Evolutionary conservation across 2,329 filamentous ascomycete genomes (phyloP).

Genomic region (Arthroderma uncinatum): DNA sequence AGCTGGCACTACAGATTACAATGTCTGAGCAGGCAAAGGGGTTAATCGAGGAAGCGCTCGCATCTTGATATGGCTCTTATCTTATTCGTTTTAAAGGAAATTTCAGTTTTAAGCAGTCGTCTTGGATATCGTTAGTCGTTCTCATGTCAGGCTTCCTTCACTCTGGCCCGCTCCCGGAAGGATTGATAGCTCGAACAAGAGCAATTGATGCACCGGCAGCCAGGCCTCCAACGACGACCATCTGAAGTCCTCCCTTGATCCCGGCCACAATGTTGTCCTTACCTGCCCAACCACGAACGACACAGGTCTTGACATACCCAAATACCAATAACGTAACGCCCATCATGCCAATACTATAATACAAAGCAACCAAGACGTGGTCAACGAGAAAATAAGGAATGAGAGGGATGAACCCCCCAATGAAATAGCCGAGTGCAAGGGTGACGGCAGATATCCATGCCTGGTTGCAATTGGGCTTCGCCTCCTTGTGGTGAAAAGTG

Average conservation of each 20-base stretch:
- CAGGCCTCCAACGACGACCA: constrained; percentile 52
- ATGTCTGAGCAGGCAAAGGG: constrained; percentile 52
- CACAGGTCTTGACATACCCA: constrained; percentile 36
- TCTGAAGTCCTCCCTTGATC: constrained; percentile 51
- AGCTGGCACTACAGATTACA: constrained; percentile 54
- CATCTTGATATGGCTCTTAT: not conserved
- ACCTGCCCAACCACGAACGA: constrained; percentile 37
- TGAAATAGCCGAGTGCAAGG: constrained; percentile 57
- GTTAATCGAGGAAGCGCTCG: constrained; percentile 53
- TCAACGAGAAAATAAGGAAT: constrained; percentile 55
- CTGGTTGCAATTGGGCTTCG: constrained; percentile 35
- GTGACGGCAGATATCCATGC: constrained; percentile 49
- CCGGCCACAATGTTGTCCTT: constrained; percentile 42
- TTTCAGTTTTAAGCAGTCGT: not conserved
- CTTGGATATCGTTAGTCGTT: not conserved
- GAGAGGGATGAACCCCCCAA: constrained; percentile 60
- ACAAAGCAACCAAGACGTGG: constrained; percentile 40
- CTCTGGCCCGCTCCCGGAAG: not conserved
- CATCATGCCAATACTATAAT: constrained; percentile 36
- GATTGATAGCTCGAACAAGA: constrained; percentile 48
- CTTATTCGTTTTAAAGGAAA: not conserved
- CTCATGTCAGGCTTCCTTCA: not conserved
- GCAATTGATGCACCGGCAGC: constrained; percentile 56
- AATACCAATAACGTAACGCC: constrained; percentile 32
- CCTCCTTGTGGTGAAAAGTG: constrained; percentile 38